Percentiles rank a stretch among this genome's conserved stretches.
Evolutionary conservation across 768 basidiomycete genomes (phyloP).

Genomic region (Chlorophyllum brunneum): DNA sequence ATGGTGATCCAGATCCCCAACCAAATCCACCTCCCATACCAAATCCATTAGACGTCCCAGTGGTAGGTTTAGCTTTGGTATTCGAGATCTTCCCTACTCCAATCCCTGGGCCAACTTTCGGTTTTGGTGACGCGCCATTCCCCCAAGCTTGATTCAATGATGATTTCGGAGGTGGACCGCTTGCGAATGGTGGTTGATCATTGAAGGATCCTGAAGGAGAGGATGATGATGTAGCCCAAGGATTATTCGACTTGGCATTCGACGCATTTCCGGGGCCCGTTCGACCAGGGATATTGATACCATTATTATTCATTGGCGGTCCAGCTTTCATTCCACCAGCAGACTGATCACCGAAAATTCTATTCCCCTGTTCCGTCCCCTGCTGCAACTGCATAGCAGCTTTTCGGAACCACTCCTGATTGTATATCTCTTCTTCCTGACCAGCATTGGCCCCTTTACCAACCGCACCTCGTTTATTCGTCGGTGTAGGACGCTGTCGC

Average conservation of each 20-base stretch:
- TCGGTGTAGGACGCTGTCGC: neutral
- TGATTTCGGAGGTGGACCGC: neutral
- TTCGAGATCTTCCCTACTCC: slow-evolving; percentile 1
- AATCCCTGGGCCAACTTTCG: neutral
- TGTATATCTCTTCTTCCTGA: neutral
- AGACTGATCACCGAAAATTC: neutral
- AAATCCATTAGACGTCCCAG: neutral
- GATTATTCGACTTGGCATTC: neutral
- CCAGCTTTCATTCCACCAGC: neutral
- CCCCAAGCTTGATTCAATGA: slow-evolving; percentile 3
- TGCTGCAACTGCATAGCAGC: slow-evolving; percentile 6
- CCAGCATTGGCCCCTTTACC: neutral
- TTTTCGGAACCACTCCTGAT: slow-evolving; percentile 4
- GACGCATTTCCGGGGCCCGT: neutral
- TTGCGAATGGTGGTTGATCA: neutral
- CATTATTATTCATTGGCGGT: neutral
- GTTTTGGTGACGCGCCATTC: neutral
- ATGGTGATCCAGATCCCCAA: neutral
- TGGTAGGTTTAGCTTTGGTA: slow-evolving; percentile 6
- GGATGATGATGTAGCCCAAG: neutral
- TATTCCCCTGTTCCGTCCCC: slow-evolving; percentile 1
- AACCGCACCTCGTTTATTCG: neutral
- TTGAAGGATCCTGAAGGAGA: neutral
- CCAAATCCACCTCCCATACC: slow-evolving; percentile 6
- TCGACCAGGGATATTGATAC: slow-evolving; percentile 1